Evolutionary conservation across 768 basidiomycete genomes (phyloP), one percentile per base, ranked within the genome.

Genomic region (Xanthoconium stramineum): DNA sequence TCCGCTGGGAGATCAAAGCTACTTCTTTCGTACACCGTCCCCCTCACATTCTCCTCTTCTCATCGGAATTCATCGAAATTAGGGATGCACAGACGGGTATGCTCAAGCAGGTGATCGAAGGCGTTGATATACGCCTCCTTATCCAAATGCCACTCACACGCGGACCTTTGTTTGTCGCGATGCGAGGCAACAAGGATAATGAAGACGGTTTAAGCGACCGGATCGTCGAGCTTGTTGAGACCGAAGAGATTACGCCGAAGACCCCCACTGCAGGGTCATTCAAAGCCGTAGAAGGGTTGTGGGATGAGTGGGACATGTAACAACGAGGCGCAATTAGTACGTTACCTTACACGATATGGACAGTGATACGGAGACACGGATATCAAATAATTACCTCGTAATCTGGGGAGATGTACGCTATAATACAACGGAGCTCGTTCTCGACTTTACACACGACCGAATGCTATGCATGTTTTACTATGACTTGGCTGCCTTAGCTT

Each of bases 61-160:
- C 88, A 8, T 63, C 81, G 15, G 79, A 83, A 53, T 93, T 89
- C 68, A 78, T 94, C 63, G 91, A 94, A 68, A 75, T 93, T 29
- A 83, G 91, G 53, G 76, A 83, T 56, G 72, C 83, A 29, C 70
- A 75, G 14, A 86, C 85, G 1, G 85, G 88, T 5, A 71, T 80
- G 49, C 82, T 94, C 19, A 82, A 85, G n/a, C 91, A 94, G 70
- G 88, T 91, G n/a, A 83, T 93, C 43, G 87, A 90, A 64, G 90
- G 79, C 1, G 61, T 64, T 12, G 88, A 91, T 61, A 80, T 93
- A 37, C 83, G 88, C 28, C 76, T 90, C 30, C 69, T 90, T 47
- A 78, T 87, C 66, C 65, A 62, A 39, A 70, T 75, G 42, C 61
- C 68, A 4, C 57, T 58, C 36, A 42, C 48, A 13, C 62, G 61